Evolutionary conservation across 1,284 basidiomycete genomes (phyloP).

Genomic region (Trichosporon sp.): DNA sequence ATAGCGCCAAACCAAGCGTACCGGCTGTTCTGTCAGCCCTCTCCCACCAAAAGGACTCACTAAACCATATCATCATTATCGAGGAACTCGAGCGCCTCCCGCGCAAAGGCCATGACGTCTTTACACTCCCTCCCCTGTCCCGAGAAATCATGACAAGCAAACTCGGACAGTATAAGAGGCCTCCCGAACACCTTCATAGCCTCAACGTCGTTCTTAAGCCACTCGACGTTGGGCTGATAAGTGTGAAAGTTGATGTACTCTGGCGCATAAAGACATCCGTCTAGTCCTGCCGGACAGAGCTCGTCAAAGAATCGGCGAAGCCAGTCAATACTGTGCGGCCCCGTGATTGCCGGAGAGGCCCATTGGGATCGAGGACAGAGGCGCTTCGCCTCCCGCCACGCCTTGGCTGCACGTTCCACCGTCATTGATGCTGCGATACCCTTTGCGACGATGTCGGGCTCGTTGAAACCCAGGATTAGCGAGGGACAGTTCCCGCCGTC

Average conservation of each 20-base stretch:
- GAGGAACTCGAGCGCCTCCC: background rate
- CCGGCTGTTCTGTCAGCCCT: background rate
- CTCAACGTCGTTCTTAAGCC: constrained; percentile 25
- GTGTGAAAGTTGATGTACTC: constrained; percentile 36
- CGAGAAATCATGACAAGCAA: constrained; percentile 17
- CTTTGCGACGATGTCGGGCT: background rate
- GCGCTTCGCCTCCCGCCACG: background rate
- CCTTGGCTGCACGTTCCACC: background rate
- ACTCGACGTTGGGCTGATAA: constrained; percentile 35
- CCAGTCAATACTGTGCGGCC: constrained; percentile 23
- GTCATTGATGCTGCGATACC: background rate
- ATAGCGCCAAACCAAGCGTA: background rate
- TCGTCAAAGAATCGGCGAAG: constrained; percentile 14
- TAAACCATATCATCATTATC: background rate
- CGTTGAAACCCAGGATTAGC: constrained; percentile 5
- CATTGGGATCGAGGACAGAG: background rate
- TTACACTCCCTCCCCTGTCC: background rate
- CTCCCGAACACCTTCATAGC: constrained; percentile 16
- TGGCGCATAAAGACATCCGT: constrained; percentile 22
- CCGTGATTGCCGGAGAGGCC: constrained; percentile 30
- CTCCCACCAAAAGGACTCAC: background rate
- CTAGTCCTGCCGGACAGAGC: constrained; percentile 17
- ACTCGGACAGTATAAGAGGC: constrained; percentile 37
- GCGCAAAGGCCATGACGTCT: background rate
- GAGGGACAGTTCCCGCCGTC: background rate